phyloP scores from a whole-genome alignment of 305 asterid species.

The Withania somnifera region DNA sequence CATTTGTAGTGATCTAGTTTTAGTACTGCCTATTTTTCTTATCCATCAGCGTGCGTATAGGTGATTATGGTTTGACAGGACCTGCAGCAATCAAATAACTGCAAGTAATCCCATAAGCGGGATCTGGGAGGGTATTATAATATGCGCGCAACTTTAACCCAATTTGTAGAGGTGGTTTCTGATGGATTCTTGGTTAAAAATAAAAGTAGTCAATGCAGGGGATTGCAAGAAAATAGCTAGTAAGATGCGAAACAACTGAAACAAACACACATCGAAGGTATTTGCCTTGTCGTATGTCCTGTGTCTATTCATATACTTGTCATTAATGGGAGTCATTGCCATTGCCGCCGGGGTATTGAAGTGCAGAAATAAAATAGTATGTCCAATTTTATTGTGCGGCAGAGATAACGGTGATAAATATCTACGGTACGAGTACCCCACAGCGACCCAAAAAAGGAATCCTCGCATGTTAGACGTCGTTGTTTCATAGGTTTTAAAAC shows the following conservation, averaged over 20 bases:
- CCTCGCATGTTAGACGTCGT: background rate
- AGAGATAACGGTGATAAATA: background rate
- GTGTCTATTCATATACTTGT: background rate
- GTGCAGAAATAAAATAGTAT: background rate
- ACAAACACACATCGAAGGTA: background rate
- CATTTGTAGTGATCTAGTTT: background rate
- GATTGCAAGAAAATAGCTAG: background rate
- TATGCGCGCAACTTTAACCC: background rate
- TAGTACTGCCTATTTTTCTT: background rate
- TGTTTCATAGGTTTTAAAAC: background rate
- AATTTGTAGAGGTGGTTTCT: background rate
- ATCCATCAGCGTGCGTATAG: background rate
- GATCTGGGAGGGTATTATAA: background rate
- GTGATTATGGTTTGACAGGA: background rate
- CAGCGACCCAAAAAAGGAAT: background rate
- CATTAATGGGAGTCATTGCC: background rate
- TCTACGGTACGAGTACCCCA: background rate
- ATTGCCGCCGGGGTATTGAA: background rate
- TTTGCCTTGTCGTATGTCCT: background rate
- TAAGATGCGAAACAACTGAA: background rate
- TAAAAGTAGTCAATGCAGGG: background rate
- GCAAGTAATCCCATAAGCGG: background rate
- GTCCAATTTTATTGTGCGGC: background rate
- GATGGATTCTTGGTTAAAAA: background rate
- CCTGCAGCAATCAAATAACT: background rate